Base-by-base conservation (phyloP, 768 basidiomycete species). In the Pilatotrama ljubarskyi region DNA sequence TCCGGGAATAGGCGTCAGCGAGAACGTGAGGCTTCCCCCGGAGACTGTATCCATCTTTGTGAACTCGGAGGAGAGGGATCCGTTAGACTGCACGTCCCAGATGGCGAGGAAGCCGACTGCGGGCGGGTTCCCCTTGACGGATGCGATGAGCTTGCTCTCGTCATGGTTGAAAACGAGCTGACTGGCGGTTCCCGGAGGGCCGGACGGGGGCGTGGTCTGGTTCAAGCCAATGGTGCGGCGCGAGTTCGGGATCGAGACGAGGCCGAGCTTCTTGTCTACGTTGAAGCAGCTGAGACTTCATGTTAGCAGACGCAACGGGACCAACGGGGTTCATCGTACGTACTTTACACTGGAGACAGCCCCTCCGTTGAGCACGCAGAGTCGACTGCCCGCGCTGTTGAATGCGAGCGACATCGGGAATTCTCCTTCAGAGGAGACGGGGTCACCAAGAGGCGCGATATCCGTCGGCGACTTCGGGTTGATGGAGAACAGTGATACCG, bases 161-260 rank as follows among this genome's bases (percentile, higher is more conserved):
- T 81, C 80, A 59, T 78, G 76, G n/a, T 67, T 73, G 73, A 82
- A 82, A 24, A 79, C 63, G 58, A 82, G 64, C 51, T 82, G 77
- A 66, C 74, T 76, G 48, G 74, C 72, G 26, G 72, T 75, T 44
- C 78, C 78, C 2, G 77, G 73, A 14, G 82, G 82, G 5, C 82
- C 82, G 25, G 68, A 77, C 0, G 82, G 76, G 35, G 80, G 80
- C 38, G 80, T 80, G 10, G 81, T 81, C 66, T 82, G 82, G 66
- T 80, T 80, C 53, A 82, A 69, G 25, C 70, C 69, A 36, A 82
- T 69, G 17, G 74, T 68, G 32, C 82, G 77, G 20, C 74, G 68
- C 7, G 79, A 76, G 68, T 76, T 75, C 25, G 73, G 55, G 24
- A 77, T 72, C 6, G 75, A 66, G 15, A 72, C 59, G 22, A 82